phyloP scores from a whole-genome alignment of 176 grass and related monocot genomes.

The Chrysopogon serrulatus region DNA sequence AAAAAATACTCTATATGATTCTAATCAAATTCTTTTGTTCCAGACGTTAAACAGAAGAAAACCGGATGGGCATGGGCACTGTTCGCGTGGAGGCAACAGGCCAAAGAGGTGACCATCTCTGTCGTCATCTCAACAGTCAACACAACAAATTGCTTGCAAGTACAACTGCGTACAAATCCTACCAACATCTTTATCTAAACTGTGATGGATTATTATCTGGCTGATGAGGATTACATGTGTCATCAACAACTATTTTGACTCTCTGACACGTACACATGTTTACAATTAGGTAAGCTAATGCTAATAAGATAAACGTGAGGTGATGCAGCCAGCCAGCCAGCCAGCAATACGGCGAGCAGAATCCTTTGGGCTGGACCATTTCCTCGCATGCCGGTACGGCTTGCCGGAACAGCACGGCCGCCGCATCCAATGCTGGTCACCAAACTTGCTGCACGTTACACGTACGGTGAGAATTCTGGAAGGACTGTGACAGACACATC shows the following conservation, averaged over 20 bases:
- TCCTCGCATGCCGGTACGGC: not conserved
- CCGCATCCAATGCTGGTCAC: conserved; percentile 3
- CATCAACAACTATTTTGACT: not conserved
- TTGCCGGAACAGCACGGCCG: not conserved
- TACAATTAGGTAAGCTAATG: not conserved
- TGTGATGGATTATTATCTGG: not conserved
- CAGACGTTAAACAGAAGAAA: too few relatives aligned
- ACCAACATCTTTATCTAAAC: not conserved
- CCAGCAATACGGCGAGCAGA: not conserved
- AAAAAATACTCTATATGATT: too few relatives aligned
- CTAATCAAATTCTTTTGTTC: too few relatives aligned
- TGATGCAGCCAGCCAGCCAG: not conserved
- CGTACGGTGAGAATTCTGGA: not conserved
- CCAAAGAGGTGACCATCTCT: not conserved
- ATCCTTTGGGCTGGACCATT: not conserved
- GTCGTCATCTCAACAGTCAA: not conserved
- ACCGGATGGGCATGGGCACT: not conserved
- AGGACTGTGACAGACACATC: not conserved
- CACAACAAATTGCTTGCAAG: not conserved
- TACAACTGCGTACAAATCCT: not conserved
- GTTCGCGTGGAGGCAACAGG: not conserved
- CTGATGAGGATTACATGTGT: not conserved
- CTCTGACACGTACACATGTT: not conserved
- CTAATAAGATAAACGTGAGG: not conserved
- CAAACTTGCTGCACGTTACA: not conserved